Conservation (phyloP, 2,329 filamentous ascomycete genomes). For the Cladosporium cucumerinum region DNA sequence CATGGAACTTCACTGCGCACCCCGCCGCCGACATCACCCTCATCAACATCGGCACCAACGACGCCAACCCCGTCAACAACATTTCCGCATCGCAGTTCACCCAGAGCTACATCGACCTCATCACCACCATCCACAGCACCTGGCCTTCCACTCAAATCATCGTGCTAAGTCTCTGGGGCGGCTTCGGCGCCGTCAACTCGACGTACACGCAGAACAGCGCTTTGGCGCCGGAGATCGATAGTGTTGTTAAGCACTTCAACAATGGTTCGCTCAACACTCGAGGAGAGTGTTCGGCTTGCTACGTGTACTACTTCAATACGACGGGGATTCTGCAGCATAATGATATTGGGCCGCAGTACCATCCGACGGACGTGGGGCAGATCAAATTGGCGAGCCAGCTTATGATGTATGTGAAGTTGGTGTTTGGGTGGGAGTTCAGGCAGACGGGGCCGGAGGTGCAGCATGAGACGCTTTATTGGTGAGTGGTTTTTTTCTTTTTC, state of each 20-base stretch:
- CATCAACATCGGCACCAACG: slow-evolving; percentile 49
- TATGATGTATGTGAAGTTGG: slow-evolving; percentile 53
- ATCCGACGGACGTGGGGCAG: slow-evolving; percentile 60
- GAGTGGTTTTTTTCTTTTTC: background rate
- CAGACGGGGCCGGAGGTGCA: slow-evolving; percentile 54
- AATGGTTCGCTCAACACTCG: background rate
- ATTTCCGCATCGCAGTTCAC: slow-evolving; percentile 40
- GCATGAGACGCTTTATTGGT: slow-evolving; percentile 27
- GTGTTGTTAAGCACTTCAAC: background rate
- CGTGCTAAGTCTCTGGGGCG: slow-evolving; percentile 51
- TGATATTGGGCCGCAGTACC: slow-evolving; percentile 57
- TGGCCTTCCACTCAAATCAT: slow-evolving; percentile 45
- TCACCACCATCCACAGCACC: slow-evolving; percentile 39
- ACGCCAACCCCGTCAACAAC: slow-evolving; percentile 41
- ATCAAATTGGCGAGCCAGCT: slow-evolving; percentile 61
- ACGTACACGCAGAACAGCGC: slow-evolving; percentile 44
- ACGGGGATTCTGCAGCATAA: slow-evolving; percentile 61
- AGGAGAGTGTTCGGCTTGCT: slow-evolving; percentile 38
- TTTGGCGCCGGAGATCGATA: background rate
- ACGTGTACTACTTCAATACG: slow-evolving; percentile 61
- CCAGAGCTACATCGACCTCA: slow-evolving; percentile 41
- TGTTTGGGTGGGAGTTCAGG: slow-evolving; percentile 55
- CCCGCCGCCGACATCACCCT: slow-evolving; percentile 42
- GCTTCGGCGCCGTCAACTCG: slow-evolving; percentile 55
- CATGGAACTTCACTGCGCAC: slow-evolving; percentile 35